Base-by-base conservation (phyloP, 73 alveolate species). In the Urostyla sp. region DNA sequence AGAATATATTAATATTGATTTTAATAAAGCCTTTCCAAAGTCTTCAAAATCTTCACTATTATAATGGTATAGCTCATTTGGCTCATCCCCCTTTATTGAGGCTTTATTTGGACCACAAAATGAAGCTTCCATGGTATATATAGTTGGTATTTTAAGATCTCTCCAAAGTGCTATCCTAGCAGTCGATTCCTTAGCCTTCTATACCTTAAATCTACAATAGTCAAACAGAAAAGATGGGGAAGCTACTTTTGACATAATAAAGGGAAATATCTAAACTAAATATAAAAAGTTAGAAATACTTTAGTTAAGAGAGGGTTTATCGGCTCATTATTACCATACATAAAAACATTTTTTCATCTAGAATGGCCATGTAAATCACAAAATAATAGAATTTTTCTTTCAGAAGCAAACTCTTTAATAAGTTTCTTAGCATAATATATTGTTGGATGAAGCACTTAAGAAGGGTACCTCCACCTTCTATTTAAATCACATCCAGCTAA, bases 121-220 rank as follows among this genome's bases (percentile, higher is more conserved):
- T 2, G 97, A 87, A 0, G 98, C 93, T 87, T 94, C 98, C 79
- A 95, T 82, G 8, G 98, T 94, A 56, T 94, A 91, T 16, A 91
- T 92, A 79, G 88, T 95, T 30, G 94, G 88, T 18, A 89, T 87
- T 63, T 87, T 90, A 15, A 94, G 79, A 54, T 90, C 97, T 84
- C 93, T 94, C 92, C 93, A 95, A 36, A 95, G 67, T 4, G 98
- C 92, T 16, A 95, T 80, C 81, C 99, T 85, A 18, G 95, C 96
- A 21, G 99, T 95, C 26, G 95, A 80, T 60, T 88, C 94, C 72
- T 94, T 91, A 60, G 67, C 63, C 52, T 74, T 75, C 24, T 92
- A 91, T 84, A 94, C 92, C 23, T 89, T 88, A 78, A 91, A 94
- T 80, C 95, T 72, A 38, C 94, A 89, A 61, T 91, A 89, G 55